These are phyloP conservation scores for Geotrichum reessii DNA, from an alignment of 1,139 yeast genomes.

Conservation along the genomic window DNA sequence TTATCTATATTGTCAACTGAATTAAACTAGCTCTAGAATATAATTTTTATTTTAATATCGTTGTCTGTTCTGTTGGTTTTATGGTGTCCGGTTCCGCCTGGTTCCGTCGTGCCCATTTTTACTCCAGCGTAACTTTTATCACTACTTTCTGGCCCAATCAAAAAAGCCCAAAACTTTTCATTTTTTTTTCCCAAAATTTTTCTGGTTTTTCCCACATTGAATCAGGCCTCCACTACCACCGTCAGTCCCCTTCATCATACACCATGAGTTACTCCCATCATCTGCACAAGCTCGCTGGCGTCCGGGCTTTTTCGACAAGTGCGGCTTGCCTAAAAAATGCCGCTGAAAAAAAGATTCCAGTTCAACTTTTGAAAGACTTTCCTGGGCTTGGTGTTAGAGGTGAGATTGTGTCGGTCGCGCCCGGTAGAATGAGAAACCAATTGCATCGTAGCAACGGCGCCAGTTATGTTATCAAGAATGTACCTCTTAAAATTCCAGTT, in stretches of 20 bases:
- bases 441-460: constrained; percentile 71
- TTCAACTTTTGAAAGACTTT: constrained; percentile 67
- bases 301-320: constrained; percentile 15
- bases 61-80: not conserved
- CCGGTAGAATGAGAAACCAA: constrained; percentile 77
- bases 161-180: not conserved
- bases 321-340: constrained; percentile 5
- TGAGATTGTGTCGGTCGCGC: constrained; percentile 68
- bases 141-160: not conserved
- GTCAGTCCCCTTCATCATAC: not conserved
- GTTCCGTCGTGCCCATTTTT: not conserved
- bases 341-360: constrained; percentile 45
- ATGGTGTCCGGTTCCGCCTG: not conserved
- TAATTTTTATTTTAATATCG: not conserved
- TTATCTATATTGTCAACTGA: no score
- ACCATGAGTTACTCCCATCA: constrained; percentile 1
- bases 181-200: not conserved
- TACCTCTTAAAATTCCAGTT: constrained; percentile 58
- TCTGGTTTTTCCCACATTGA: not conserved
- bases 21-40: not conserved
- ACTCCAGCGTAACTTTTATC: not conserved
- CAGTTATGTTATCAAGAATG: constrained; percentile 51
- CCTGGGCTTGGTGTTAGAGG: constrained; percentile 58
- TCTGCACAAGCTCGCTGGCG: constrained; percentile 2
- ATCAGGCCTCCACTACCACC: not conserved